These are phyloP conservation scores for Saccharomycodes ludwigii DNA, from an alignment of 805 yeast species.

Conservation along the genomic window DNA sequence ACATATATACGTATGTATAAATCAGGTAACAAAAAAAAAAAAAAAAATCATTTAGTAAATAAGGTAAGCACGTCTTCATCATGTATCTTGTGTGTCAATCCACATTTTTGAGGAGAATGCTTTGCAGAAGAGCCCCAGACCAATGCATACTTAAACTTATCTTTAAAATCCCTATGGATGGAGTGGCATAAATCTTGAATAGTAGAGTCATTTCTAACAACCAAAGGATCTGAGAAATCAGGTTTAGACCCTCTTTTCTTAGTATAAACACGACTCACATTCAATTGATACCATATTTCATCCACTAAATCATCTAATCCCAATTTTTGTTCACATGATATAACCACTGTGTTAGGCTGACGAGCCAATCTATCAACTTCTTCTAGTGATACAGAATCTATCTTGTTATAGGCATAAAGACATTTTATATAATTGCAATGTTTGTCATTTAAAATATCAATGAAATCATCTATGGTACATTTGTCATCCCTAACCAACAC, in stretches of 20 bases:
- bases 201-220: constrained; percentile 67
- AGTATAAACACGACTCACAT: constrained; percentile 71
- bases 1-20: too few species aligned
- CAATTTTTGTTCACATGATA: constrained; percentile 80
- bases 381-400: constrained; percentile 89
- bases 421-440: constrained; percentile 86
- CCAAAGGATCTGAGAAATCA: constrained; percentile 80
- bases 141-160: constrained; percentile 83
- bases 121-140: constrained; percentile 96
- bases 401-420: constrained; percentile 85
- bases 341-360: constrained; percentile 84
- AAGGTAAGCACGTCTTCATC: constrained; percentile 94
- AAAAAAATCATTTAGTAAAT: constrained; percentile 51
- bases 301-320: constrained; percentile 84
- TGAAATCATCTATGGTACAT: constrained; percentile 84
- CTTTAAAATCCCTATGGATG: constrained; percentile 84
- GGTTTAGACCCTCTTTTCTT: constrained; percentile 79
- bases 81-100: constrained; percentile 65
- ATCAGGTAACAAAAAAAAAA: too few species aligned
- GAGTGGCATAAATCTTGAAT: constrained; percentile 84
- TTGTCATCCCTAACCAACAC: constrained; percentile 81
- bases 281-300: constrained; percentile 84
- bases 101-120: constrained; percentile 95
- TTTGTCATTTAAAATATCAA: constrained; percentile 78
- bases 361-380: constrained; percentile 89